A percentile compares a stretch with the other conserved stretches of the same genome.
Evolutionary conservation across 163 green algal genomes (phyloP).

Genomic region (Scenedesmus sp.): DNA sequence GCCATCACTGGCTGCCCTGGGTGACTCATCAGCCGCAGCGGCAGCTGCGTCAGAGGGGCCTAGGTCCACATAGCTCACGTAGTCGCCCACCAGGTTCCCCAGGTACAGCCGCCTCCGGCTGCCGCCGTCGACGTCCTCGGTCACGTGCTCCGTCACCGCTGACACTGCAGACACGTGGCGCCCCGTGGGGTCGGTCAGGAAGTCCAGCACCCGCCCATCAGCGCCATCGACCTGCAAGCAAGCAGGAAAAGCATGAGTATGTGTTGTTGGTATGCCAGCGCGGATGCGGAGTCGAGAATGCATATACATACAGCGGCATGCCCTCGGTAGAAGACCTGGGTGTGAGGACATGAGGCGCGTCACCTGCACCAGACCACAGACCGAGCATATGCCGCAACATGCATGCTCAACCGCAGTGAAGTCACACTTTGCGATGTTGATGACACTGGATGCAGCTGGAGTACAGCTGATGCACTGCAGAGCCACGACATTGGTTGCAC

Average conservation of each 20-base stretch:
- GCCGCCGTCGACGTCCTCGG: background rate
- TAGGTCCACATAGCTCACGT: constrained; percentile 39
- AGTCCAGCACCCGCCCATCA: constrained; percentile 18
- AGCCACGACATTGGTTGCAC: too few species aligned
- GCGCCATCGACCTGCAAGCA: constrained; percentile 17
- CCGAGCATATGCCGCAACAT: too few species aligned
- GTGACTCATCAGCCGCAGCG: background rate
- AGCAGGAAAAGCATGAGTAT: background rate
- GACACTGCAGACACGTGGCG: constrained; percentile 20
- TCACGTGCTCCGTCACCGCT: constrained; percentile 27
- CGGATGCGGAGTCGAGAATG: too few species aligned
- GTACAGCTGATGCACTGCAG: too few species aligned
- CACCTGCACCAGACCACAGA: too few species aligned
- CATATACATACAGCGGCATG: too few species aligned
- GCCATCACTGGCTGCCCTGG: background rate
- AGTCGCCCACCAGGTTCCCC: constrained; percentile 51
- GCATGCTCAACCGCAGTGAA: too few species aligned
- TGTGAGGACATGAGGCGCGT: too few species aligned
- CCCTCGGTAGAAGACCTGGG: too few species aligned
- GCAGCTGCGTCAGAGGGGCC: background rate
- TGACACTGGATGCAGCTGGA: too few species aligned
- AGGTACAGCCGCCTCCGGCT: constrained; percentile 39
- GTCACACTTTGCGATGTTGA: too few species aligned
- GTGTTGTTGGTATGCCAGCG: background rate
- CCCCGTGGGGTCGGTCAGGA: constrained; percentile 33